These are phyloP conservation scores for Tulasnella sp. DNA, from an alignment of 768 basidiomycete genomes.

Conservation along the genomic window DNA sequence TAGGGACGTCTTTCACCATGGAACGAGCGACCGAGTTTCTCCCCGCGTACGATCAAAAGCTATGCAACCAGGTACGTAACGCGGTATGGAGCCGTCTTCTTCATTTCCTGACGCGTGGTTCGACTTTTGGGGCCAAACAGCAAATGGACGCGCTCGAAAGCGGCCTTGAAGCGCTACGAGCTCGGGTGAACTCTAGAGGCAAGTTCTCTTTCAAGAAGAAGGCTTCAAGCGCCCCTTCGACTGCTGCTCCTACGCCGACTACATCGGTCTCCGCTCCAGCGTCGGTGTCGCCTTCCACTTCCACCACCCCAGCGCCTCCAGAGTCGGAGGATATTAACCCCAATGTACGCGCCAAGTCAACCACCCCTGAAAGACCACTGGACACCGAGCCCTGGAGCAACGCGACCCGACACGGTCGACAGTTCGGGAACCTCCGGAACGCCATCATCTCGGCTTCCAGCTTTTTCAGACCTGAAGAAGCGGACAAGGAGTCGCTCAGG, in stretches of 20 bases:
- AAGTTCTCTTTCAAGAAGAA: conserved; percentile 25
- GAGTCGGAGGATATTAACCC: too few relatives aligned
- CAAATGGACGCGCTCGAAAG: background rate
- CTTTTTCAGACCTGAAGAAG: background rate
- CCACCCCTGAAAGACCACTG: background rate
- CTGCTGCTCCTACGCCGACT: background rate
- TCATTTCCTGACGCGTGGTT: background rate
- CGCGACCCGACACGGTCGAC: background rate
- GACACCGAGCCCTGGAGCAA: background rate
- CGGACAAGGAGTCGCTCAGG: background rate
- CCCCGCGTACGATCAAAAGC: conserved; percentile 4
- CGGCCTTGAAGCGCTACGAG: background rate
- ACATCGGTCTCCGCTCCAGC: background rate
- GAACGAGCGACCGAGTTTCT: background rate
- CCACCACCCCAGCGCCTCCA: background rate
- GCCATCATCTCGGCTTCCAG: background rate
- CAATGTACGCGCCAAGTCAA: background rate
- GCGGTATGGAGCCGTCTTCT: background rate
- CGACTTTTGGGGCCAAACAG: background rate
- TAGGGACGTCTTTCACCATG: background rate
- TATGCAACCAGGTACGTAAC: conserved; percentile 11
- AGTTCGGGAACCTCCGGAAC: background rate
- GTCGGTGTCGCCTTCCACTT: background rate
- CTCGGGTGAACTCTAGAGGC: background rate
- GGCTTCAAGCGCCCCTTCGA: background rate